phyloP scores from a whole-genome alignment of 2,329 filamentous ascomycete species.

The Aspergillus jensenii region DNA sequence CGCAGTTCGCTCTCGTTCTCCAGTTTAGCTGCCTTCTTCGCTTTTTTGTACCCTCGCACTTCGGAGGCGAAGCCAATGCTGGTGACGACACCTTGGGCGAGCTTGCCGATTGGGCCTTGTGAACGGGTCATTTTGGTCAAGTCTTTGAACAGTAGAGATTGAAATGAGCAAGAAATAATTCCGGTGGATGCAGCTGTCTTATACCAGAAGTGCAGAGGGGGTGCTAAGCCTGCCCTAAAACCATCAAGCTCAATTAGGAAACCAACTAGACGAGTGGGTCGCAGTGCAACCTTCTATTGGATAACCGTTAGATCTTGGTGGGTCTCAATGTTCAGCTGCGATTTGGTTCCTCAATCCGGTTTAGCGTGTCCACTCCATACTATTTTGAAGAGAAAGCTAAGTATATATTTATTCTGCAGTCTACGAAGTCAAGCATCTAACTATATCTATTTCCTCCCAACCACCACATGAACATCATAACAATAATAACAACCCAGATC shows the following conservation, averaged over 20 bases:
- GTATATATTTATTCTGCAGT: no score
- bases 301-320: background rate
- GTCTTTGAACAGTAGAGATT: no score
- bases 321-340: background rate
- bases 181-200: background rate
- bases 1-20: background rate
- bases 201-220: background rate
- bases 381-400: no score
- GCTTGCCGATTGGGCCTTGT: background rate
- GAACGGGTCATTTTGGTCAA: background rate
- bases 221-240: background rate
- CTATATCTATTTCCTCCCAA: background rate
- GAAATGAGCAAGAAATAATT: no score
- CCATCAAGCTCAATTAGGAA: background rate
- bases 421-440: no score
- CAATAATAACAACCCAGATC: background rate
- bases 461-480: background rate
- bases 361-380: background rate
- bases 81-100: slow-evolving; percentile 22
- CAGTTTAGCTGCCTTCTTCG: background rate
- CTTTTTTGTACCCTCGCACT: slow-evolving; percentile 19
- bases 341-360: background rate
- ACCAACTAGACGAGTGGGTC: background rate
- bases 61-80: slow-evolving; percentile 30
- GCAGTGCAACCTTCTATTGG: background rate